Base-by-base conservation (phyloP, 2,329 filamentous ascomycete species). In the Ambrosiella beaveri region DNA sequence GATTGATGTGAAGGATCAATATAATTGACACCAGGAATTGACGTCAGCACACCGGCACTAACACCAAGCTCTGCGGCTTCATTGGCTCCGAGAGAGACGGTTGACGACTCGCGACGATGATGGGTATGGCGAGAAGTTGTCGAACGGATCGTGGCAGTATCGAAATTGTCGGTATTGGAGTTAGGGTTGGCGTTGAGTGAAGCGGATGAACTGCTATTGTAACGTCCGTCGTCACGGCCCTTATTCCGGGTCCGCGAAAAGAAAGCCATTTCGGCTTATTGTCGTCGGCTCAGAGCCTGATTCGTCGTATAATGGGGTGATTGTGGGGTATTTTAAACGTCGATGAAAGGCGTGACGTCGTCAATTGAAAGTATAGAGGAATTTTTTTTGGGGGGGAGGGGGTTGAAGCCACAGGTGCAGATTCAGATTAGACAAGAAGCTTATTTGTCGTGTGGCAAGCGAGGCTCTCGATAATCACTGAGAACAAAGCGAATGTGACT, bases 191-290 rank as follows among this genome's bases (percentile, higher is more conserved):
- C 62, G 78, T 75, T 69, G 75, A 82, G 65, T 75, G 72, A 56
- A 80, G 76, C 64, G 85, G 81, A 65, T 52, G 68, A 64, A 64
- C 85, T 77, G 63, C 74, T 75, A 57, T 76, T 74, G 64, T 77
- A 75, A 63, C 75, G 75, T 64, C 75, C 74, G 66, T 83, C 80
- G 64, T 79, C 75, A 55, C 61, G 82, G 65, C 80, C 79, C 65
- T 78, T 76, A 71, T 83, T 87, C 71, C 94, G 85, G 73, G 88
- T 93, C 72, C 84, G 86, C 67, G 89, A 81, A 66, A 88, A 89
- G 74, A 96, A 96, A 54, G 52, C 52, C 52, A 54, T 54, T n/a
- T 17, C 52, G 38, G 52, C 52, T 54, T 51, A 27, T 35, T 51
- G 27, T 27, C 27, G 27, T 27, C 27, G 27, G 27, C 27, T 27